A percentile compares a stretch with the other conserved stretches of the same genome.
Conservation (phyloP, 2,329 filamentous ascomycete genomes). For the Colletotrichum sp. region DNA sequence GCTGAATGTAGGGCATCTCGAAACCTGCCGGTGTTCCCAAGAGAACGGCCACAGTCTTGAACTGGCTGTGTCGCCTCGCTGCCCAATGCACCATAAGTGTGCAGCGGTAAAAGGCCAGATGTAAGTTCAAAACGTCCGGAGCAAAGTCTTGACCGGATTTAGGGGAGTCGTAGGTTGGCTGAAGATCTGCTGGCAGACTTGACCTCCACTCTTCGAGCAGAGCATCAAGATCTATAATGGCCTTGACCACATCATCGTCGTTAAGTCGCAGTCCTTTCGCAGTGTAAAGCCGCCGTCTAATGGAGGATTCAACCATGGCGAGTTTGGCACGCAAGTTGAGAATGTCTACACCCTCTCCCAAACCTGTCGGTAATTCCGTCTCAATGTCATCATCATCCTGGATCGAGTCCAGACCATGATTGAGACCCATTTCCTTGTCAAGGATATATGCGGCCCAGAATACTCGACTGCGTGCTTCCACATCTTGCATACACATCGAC, state of each 20-base stretch:
- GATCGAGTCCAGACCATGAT: conserved; percentile 9
- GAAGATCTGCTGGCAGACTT: background rate
- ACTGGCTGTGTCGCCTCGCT: background rate
- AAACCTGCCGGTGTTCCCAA: background rate
- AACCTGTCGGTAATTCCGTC: conserved; percentile 2
- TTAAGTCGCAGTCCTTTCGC: conserved; percentile 9
- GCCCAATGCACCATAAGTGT: conserved; percentile 16
- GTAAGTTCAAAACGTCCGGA: conserved; percentile 9
- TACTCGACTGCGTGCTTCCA: conserved; percentile 8
- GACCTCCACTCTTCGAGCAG: conserved; percentile 15
- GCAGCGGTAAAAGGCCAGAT: conserved; percentile 15
- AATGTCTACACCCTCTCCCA: background rate
- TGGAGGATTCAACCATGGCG: conserved; percentile 17
- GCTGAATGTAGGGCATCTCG: background rate
- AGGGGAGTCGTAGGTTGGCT: background rate
- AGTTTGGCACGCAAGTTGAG: conserved; percentile 14
- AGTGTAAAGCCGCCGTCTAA: conserved; percentile 11
- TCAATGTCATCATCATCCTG: conserved; percentile 15
- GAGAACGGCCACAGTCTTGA: background rate
- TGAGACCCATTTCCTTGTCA: conserved; percentile 9
- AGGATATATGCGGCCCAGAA: conserved; percentile 21
- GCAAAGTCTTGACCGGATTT: background rate
- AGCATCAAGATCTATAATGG: conserved; percentile 14
- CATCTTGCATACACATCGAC: conserved; percentile 9
- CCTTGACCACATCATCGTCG: background rate